Base-by-base conservation (phyloP, 495 filamentous ascomycete genomes). In the Tirmania nivea region DNA sequence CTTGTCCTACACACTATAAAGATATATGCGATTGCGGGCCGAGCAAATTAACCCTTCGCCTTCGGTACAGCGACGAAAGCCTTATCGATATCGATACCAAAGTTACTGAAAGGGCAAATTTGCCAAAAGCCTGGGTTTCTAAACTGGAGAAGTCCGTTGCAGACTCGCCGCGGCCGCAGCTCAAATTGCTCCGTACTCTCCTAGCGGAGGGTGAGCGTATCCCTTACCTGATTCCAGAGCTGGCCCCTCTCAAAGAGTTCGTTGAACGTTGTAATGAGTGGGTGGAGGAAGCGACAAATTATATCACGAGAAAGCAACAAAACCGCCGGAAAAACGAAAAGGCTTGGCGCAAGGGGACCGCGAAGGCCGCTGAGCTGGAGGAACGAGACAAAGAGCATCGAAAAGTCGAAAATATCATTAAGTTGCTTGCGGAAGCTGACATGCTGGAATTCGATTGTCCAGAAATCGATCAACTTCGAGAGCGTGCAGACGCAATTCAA, bases 281-380 rank as follows among this genome's bases (percentile, higher is more conserved):
- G 85, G 86, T 95, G 57, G 90, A 99, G 57, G 89, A 95, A 69
- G 90, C 90, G 55, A 86, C 83, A 57, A 93, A 86, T 66, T 99
- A 90, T 73, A 94, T 89, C 59, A 87, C 88, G 56, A 83, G 90
- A 50, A 99, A 99, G 70, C 90, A 96, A 70, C 89, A 95, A 68
- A 94, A 93, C 66, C 82, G 90, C 60, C 86, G 90, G 56, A 99
- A 99, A 69, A 95, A 84, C 67, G 88, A 95, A 62, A 92, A 89
- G 64, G 80, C 77, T 35, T 93, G 85, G 84, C 84, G 84, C 58
- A 80, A 75, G 63, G 66, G 71, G 14, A 65, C 69, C 45, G 77
- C 78, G 55, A 82, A 77, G 65, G 78, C 81, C 34, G 66, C 72
- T 52, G 89, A 96, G 67, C 73, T 82, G 64, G 88, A 94, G 69